phyloP scores from a whole-genome alignment of 2,329 filamentous ascomycete genomes.

The Penicillium sp. region DNA sequence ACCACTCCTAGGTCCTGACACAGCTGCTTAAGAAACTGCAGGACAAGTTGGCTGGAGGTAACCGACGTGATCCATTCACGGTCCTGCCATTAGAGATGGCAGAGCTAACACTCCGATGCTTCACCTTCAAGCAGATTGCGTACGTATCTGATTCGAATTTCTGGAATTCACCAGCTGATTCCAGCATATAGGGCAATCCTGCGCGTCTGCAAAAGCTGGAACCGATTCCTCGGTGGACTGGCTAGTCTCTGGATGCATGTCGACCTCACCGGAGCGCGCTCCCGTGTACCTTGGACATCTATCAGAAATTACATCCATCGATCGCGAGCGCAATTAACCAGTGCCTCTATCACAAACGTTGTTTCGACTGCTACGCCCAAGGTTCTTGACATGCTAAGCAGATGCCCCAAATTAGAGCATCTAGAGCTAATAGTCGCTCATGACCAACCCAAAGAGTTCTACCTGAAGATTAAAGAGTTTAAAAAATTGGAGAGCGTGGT shows the following conservation, averaged over 20 bases:
- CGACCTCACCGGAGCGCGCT: constrained; percentile 50
- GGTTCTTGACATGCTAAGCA: constrained; percentile 33
- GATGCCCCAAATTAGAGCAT: constrained; percentile 36
- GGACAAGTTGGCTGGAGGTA: constrained; percentile 46
- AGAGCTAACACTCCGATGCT: constrained; percentile 51
- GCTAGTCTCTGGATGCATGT: constrained; percentile 53
- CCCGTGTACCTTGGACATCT: constrained; percentile 42
- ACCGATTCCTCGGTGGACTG: constrained; percentile 49
- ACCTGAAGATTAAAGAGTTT: constrained; percentile 28
- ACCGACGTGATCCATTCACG: constrained; percentile 50
- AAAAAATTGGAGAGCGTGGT: constrained; percentile 29
- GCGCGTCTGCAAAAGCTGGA: constrained; percentile 58
- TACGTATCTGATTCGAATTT: constrained; percentile 25
- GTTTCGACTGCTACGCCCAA: constrained; percentile 25
- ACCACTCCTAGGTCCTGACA: not conserved
- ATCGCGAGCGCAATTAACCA: constrained; percentile 35
- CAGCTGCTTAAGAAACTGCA: constrained; percentile 49
- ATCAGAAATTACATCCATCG: constrained; percentile 37
- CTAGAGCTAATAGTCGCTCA: constrained; percentile 29
- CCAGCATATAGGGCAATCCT: constrained; percentile 43
- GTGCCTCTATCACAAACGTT: constrained; percentile 33
- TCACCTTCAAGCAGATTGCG: constrained; percentile 54
- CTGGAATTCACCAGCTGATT: not conserved
- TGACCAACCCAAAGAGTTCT: constrained; percentile 20
- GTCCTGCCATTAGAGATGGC: constrained; percentile 56